phyloP scores from a whole-genome alignment of 202 grass and related monocot species.

The Hordeum pubiflorum region DNA sequence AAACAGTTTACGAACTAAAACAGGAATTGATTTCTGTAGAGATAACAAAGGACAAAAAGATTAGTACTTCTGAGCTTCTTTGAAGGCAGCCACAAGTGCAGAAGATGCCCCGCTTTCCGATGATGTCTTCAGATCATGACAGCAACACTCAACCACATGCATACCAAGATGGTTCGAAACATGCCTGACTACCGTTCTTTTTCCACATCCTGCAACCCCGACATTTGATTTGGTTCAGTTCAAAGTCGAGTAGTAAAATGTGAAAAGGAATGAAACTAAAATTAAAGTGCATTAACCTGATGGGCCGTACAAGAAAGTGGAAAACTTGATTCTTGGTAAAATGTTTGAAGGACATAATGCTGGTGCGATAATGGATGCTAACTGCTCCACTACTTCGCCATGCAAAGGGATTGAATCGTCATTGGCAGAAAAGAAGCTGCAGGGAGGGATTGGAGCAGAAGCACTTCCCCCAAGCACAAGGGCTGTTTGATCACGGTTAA shows the following conservation, averaged over 20 bases:
- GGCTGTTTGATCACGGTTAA: conserved; percentile 69
- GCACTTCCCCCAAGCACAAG: conserved; percentile 83
- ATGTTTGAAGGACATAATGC: conserved; percentile 69
- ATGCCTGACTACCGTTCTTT: conserved; percentile 64
- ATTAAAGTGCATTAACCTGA: conserved; percentile 44
- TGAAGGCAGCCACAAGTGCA: conserved; percentile 72
- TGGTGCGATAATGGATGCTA: conserved; percentile 75
- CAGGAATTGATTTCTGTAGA: background rate
- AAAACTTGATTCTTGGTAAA: conserved; percentile 73
- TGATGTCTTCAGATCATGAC: conserved; percentile 69
- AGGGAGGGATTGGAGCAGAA: conserved; percentile 61
- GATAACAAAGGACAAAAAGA: conserved; percentile 9
- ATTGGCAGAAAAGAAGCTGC: conserved; percentile 46
- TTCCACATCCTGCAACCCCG: conserved; percentile 64
- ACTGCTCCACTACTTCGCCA: conserved; percentile 56
- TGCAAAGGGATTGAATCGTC: conserved; percentile 63
- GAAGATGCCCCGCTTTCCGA: conserved; percentile 63
- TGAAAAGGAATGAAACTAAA: background rate
- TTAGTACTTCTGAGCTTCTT: conserved; percentile 73
- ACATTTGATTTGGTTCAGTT: conserved; percentile 16
- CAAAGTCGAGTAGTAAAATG: background rate
- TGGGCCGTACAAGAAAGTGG: conserved; percentile 72
- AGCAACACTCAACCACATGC: conserved; percentile 86
- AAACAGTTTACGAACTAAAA: conserved; percentile 1
- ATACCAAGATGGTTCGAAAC: conserved; percentile 64